Conservation (phyloP, 225 moss, liverwort and hornwort genomes). For the Asterella californica region DNA sequence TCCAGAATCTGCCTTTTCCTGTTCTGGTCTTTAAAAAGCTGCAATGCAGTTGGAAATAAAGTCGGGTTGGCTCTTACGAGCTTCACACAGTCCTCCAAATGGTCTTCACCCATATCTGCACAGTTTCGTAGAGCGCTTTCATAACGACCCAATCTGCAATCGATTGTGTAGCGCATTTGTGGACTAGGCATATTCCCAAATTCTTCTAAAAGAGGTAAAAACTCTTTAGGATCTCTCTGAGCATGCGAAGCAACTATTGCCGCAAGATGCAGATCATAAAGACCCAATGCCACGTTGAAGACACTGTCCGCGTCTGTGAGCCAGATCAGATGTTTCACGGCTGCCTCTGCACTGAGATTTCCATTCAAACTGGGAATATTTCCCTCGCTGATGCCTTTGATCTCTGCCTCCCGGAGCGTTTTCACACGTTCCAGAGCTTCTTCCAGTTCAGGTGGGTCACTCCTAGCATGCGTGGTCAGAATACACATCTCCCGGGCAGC, state of each 20-base stretch:
- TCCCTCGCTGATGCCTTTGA: conserved; percentile 58
- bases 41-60: conserved; percentile 64
- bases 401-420: conserved; percentile 70
- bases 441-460: conserved; percentile 78
- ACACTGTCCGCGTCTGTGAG: conserved; percentile 83
- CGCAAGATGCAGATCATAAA: conserved; percentile 94
- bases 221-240: conserved; percentile 95
- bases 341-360: conserved; percentile 84
- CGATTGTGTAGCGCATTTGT: conserved; percentile 78
- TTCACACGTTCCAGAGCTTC: conserved; percentile 77
- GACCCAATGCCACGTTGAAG: conserved; percentile 80
- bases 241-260: conserved; percentile 97
- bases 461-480: conserved; percentile 77
- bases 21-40: conserved; percentile 51
- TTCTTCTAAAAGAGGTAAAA: conserved; percentile 79
- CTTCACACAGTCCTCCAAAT: conserved; percentile 68
- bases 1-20: conserved; percentile 49
- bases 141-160: conserved; percentile 71
- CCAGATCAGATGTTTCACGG: conserved; percentile 94
- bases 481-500: conserved; percentile 83
- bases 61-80: conserved; percentile 61
- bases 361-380: conserved; percentile 31
- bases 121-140: conserved; percentile 78
- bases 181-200: conserved; percentile 75
- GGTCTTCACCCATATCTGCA: conserved; percentile 61